A percentile compares a stretch with the other conserved stretches of the same genome.
phyloP scores from a whole-genome alignment of 2,329 filamentous ascomycete genomes.

The Aspergillus ustus region DNA sequence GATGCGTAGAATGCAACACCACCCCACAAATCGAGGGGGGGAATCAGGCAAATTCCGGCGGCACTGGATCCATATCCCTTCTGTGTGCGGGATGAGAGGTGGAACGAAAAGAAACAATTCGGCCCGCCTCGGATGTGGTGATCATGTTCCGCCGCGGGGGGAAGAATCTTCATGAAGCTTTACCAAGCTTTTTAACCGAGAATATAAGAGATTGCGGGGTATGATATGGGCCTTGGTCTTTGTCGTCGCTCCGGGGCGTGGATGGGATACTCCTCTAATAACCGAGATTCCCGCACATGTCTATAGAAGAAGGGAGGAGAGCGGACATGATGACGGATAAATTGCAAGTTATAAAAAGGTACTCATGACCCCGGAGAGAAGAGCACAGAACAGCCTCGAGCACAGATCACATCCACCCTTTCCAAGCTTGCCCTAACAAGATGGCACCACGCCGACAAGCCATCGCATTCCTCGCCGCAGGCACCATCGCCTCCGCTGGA shows the following conservation, averaged over 20 bases:
- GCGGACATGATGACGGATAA: neutral
- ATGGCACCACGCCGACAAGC: constrained; percentile 24
- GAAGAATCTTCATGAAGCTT: neutral
- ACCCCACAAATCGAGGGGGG: too few species aligned
- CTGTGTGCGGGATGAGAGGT: too few species aligned
- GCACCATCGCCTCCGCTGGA: constrained; percentile 54
- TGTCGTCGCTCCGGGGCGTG: too few species aligned
- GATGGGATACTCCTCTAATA: neutral
- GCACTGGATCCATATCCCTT: too few species aligned
- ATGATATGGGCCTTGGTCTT: too few species aligned
- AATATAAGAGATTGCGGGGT: too few species aligned
- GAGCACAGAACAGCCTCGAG: neutral
- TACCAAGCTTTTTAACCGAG: neutral
- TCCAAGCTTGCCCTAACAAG: neutral
- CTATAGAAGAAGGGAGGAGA: neutral
- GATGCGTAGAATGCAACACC: too few species aligned
- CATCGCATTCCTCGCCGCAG: constrained; percentile 41
- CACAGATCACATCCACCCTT: neutral
- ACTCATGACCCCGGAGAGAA: neutral
- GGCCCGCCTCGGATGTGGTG: too few species aligned
- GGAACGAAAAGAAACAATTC: too few species aligned
- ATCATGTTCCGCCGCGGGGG: too few species aligned
- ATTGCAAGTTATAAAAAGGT: neutral
- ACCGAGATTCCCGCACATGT: neutral
- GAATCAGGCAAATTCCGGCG: too few species aligned